Conservation (phyloP, 192 early-diverging fungal genomes). For the Geosiphon pyriformis region DNA sequence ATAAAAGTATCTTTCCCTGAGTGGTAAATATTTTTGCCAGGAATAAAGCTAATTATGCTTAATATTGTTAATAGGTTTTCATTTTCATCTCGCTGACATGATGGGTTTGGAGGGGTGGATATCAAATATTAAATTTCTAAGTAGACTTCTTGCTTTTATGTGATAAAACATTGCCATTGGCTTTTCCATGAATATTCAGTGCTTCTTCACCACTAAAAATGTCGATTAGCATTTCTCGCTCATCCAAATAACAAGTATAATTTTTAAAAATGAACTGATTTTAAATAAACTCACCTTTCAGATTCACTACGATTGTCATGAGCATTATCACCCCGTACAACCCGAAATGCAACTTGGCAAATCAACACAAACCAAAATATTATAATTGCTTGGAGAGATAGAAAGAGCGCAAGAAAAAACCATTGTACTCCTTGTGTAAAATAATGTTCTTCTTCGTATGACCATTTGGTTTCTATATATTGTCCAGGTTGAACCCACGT, state of each 20-base stretch:
- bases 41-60: too few relatives aligned
- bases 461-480: constrained; percentile 53
- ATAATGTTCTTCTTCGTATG: constrained; percentile 50
- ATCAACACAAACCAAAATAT: constrained; percentile 78
- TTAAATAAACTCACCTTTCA: constrained; percentile 29
- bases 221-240: neutral
- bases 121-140: too few relatives aligned
- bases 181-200: neutral
- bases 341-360: constrained; percentile 51
- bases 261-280: neutral
- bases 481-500: constrained; percentile 44
- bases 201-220: neutral
- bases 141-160: neutral
- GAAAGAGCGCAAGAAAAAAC: constrained; percentile 55
- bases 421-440: constrained; percentile 42
- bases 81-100: too few relatives aligned
- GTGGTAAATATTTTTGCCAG: too few relatives aligned
- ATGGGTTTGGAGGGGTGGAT: too few relatives aligned
- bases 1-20: too few relatives aligned
- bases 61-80: too few relatives aligned
- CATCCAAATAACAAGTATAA: neutral
- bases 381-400: constrained; percentile 60
- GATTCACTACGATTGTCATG: constrained; percentile 66
- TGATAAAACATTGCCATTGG: neutral
- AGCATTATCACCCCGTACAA: constrained; percentile 56